phyloP scores from a whole-genome alignment of 2,329 filamentous ascomycete genomes.

The Fusarium mexicanum region DNA sequence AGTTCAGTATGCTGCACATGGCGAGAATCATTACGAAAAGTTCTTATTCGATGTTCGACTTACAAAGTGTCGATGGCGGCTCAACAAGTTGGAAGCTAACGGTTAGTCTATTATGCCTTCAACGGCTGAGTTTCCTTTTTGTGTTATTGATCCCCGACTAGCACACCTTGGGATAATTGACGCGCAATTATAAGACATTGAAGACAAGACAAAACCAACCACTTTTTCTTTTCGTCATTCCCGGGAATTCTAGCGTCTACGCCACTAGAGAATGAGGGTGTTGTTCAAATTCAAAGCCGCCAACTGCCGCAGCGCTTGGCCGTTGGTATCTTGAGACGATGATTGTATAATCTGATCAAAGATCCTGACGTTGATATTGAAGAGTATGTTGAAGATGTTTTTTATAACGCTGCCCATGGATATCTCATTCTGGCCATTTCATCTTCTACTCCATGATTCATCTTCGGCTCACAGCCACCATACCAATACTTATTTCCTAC shows the following conservation, averaged over 20 bases:
- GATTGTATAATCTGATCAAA: neutral
- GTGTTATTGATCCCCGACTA: conserved; percentile 11
- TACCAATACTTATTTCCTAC: neutral
- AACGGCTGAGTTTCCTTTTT: conserved; percentile 22
- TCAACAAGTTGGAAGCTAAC: conserved; percentile 2
- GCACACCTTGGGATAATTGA: conserved; percentile 8
- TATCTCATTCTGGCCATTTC: neutral
- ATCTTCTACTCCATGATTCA: neutral
- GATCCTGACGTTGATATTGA: neutral
- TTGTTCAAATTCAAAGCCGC: neutral
- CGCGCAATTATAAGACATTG: conserved; percentile 17
- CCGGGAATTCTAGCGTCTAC: conserved; percentile 27
- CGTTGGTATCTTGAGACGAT: neutral
- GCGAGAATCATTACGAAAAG: neutral
- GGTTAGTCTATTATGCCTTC: conserved; percentile 15
- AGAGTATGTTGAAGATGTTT: neutral
- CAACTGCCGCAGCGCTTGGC: neutral
- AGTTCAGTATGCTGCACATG: neutral
- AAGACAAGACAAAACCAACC: conserved; percentile 28
- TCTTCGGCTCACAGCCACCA: neutral
- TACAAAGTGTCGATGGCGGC: neutral
- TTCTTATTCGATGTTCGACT: conserved; percentile 8
- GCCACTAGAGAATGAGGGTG: conserved; percentile 18
- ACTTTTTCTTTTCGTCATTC: conserved; percentile 17
- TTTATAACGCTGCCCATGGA: neutral